These are phyloP conservation scores for Neobulgaria alba DNA, from an alignment of 2,329 filamentous ascomycete species.

Conservation along the genomic window DNA sequence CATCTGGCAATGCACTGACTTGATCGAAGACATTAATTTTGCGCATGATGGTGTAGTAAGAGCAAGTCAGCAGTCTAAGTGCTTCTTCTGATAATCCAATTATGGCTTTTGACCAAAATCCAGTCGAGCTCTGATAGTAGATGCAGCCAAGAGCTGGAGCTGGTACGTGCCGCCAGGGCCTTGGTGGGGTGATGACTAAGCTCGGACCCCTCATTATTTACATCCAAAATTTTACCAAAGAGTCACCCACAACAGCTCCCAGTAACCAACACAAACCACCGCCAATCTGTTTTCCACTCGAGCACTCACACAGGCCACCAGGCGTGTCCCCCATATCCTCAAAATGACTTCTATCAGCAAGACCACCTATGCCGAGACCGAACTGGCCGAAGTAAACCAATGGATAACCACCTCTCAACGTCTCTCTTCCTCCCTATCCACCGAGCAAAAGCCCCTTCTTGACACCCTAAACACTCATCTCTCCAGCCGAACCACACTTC, in stretches of 20 bases:
- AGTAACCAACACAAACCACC: slow-evolving; percentile 9
- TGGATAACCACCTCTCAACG: slow-evolving; percentile 75
- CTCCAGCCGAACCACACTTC: slow-evolving; percentile 76
- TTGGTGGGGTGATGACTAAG: too few species aligned
- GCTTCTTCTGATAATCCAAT: too few species aligned
- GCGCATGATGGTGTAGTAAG: too few species aligned
- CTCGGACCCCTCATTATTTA: not conserved
- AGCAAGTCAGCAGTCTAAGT: too few species aligned
- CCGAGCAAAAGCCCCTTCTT: slow-evolving; percentile 55
- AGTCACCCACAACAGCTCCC: too few species aligned
- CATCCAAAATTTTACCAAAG: slow-evolving; percentile 1
- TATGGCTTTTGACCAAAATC: too few species aligned
- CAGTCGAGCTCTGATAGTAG: too few species aligned
- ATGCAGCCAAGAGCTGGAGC: too few species aligned
- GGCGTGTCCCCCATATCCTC: slow-evolving; percentile 35
- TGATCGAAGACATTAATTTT: too few species aligned
- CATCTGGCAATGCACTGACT: too few species aligned
- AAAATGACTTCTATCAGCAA: slow-evolving; percentile 59
- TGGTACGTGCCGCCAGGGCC: too few species aligned
- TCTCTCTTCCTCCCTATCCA: slow-evolving; percentile 51
- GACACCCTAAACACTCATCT: slow-evolving; percentile 79
- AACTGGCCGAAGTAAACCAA: slow-evolving; percentile 81
- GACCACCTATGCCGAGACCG: slow-evolving; percentile 64
- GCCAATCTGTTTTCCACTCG: slow-evolving; percentile 27
- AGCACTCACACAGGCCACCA: slow-evolving; percentile 20